phyloP scores from a whole-genome alignment of 805 yeast species.

The Cyberlindnera japonica region DNA sequence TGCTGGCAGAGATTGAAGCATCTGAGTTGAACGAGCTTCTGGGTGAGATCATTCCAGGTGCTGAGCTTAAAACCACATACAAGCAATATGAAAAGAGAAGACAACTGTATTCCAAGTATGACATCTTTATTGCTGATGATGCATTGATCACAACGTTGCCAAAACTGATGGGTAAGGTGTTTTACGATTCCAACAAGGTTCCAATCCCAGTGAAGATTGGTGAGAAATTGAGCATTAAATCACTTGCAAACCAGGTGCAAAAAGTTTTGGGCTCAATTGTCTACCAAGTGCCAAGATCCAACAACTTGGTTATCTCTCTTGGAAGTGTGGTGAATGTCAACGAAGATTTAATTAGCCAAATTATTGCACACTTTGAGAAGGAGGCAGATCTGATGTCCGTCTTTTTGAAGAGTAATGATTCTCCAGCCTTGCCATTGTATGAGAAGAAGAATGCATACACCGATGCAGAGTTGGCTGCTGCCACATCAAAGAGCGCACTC shows the following conservation, averaged over 20 bases:
- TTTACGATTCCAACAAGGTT: conserved; percentile 57
- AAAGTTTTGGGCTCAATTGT: conserved; percentile 56
- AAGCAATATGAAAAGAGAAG: conserved; percentile 88
- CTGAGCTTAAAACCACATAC: conserved; percentile 77
- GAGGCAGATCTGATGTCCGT: conserved; percentile 53
- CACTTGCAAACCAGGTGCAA: conserved; percentile 55
- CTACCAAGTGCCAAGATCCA: conserved; percentile 70
- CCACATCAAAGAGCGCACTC: conserved; percentile 6
- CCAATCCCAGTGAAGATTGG: conserved; percentile 63
- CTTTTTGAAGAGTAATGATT: conserved; percentile 59
- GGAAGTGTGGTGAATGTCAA: conserved; percentile 50
- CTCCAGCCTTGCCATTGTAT: conserved; percentile 85
- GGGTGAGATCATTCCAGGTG: conserved; percentile 59
- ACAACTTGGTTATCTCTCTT: conserved; percentile 57
- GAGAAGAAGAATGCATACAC: conserved; percentile 50
- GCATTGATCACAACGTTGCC: conserved; percentile 78
- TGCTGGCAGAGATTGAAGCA: conserved; percentile 27
- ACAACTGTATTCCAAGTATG: conserved; percentile 62
- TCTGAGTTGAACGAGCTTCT: conserved; percentile 29
- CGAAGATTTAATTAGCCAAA: conserved; percentile 47
- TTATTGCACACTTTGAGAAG: conserved; percentile 44
- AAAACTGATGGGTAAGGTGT: conserved; percentile 74
- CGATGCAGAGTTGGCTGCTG: conserved; percentile 32
- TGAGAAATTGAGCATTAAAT: conserved; percentile 40
- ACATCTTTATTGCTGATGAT: conserved; percentile 82